Conservation (phyloP, 202 grass and related monocot genomes). For the Carex sylvatica region DNA sequence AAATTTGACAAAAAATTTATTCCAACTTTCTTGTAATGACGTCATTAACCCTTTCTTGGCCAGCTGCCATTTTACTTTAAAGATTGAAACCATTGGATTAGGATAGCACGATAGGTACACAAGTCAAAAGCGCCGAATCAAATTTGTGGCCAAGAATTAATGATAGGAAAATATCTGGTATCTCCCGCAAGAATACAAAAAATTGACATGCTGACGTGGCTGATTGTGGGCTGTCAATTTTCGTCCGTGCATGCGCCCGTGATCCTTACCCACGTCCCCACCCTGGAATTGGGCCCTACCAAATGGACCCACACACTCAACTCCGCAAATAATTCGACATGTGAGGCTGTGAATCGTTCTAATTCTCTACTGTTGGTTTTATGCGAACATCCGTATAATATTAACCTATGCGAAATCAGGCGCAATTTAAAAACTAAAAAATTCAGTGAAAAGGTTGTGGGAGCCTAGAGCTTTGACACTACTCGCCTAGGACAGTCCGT, state of each 20-base stretch:
- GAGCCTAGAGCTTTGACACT: no score
- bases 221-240: constrained; percentile 23
- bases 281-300: background rate
- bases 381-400: background rate
- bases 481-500: no score
- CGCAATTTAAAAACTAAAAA: background rate
- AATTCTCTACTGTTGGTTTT: background rate
- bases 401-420: background rate
- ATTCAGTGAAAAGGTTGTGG: no score
- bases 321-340: background rate
- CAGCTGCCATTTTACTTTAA: no score
- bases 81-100: no score
- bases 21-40: no score
- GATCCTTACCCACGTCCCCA: background rate
- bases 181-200: background rate
- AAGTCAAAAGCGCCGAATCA: background rate
- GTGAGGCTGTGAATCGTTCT: background rate
- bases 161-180: background rate
- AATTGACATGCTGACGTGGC: background rate
- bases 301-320: background rate
- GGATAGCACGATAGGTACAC: background rate
- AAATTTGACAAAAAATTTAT: no score
- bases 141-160: constrained; percentile 14
- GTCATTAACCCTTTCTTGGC: no score
- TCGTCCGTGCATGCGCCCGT: constrained; percentile 19